A percentile compares a stretch with the other conserved stretches of the same genome.
phyloP scores from a whole-genome alignment of 768 basidiomycete genomes.

The Crassisporium funariophilum region DNA sequence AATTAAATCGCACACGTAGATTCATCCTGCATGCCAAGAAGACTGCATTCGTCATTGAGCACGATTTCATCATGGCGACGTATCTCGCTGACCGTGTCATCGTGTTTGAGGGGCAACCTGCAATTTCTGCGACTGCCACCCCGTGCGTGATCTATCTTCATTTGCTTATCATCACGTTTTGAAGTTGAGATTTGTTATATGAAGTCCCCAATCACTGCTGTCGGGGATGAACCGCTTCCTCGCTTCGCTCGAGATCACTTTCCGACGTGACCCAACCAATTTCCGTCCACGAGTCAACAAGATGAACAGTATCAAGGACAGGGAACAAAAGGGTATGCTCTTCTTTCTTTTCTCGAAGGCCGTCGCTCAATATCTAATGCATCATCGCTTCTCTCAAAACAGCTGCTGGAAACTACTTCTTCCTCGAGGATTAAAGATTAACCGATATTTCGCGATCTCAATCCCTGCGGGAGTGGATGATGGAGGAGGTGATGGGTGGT shows the following conservation, averaged over 20 bases:
- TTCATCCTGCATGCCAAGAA: constrained; percentile 97
- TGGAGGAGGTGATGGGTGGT: too few species aligned
- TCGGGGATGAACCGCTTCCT: constrained; percentile 99
- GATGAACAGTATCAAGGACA: constrained; percentile 79
- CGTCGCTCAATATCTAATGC: too few species aligned
- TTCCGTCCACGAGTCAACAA: constrained; percentile 90
- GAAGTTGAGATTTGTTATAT: background rate
- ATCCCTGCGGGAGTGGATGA: too few species aligned
- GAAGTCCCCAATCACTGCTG: constrained; percentile 88
- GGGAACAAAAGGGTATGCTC: constrained; percentile 78
- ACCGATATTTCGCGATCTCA: background rate
- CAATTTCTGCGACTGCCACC: constrained; percentile 85
- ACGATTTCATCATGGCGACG: constrained; percentile 99
- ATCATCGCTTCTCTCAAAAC: constrained; percentile 11
- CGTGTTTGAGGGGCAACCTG: constrained; percentile 88
- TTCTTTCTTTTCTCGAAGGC: too few species aligned
- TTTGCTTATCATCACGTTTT: background rate
- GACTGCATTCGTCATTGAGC: constrained; percentile 98
- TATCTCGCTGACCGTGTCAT: constrained; percentile 98
- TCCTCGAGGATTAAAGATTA: constrained; percentile 72
- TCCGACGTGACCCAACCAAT: constrained; percentile 96
- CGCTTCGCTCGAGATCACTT: constrained; percentile 94
- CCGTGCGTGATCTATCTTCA: constrained; percentile 49
- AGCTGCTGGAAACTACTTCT: constrained; percentile 90
- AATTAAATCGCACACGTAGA: constrained; percentile 33